Evolutionary conservation across 495 filamentous ascomycete species (phyloP), one percentile per base, ranked within the genome.

Genomic region (Tuber aestivum): DNA sequence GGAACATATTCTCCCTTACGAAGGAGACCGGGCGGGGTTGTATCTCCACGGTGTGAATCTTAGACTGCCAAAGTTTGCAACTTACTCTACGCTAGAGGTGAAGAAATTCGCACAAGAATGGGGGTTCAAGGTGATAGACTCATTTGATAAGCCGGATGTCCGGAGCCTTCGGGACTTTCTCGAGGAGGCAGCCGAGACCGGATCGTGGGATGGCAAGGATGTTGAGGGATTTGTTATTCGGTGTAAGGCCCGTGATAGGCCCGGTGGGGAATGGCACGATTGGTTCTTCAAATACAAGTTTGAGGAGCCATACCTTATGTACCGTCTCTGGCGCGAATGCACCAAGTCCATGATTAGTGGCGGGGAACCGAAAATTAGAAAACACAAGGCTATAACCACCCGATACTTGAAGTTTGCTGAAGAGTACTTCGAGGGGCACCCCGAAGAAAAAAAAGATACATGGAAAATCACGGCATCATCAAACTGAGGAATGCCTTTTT

Each of bases 281-380:
- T 99, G 95, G 95, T 98, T 99, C 85, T 99, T 98, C 90, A 99
- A 99, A 84, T 99, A 93, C 88, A 99, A 99, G 85, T 99, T 98
- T 72, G 95, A 99, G 83, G 96, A 99, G 85, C 95, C 95, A 0
- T 99, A 99, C 83, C 85, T 99, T 78, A 93, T 99, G 93, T 99
- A 97, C 82, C 90, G 95, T 45, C 96, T 98, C 84, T 99, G 95
- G 95, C 92, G 95, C 50, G 95, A 98, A 86, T 95, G 91, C 83
- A 99, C 95, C 40, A 99, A 97, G 84, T 87, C 93, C 18, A 85
- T 97, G 71, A 97, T 98, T 72, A 74, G 86, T 4, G 93, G 93
- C 18, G 91, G 88, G 80, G 83, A 88, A 37, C 93, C 93, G 16
- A 92, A 88, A 74, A 91, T 88, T 85, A 92, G 88, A 85, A 97